Base-by-base conservation (phyloP, 305 asterid genomes). In the Rubia tinctorum region DNA sequence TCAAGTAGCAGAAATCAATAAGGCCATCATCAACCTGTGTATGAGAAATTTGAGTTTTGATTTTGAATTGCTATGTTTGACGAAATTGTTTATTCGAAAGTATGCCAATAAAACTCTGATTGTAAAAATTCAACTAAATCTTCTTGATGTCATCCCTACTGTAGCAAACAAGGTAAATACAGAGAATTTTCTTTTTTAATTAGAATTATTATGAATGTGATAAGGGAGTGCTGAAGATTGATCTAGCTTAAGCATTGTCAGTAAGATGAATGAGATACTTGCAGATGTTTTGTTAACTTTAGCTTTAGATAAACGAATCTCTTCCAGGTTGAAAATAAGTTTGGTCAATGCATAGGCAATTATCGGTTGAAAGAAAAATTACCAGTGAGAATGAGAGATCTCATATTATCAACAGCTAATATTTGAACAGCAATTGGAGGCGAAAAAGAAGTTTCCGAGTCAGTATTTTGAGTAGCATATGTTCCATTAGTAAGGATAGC, bases 401-500 rank as follows among this genome's bases (percentile, higher is more conserved):
- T 87, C 87, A 93, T 83, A 80, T 89, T 89, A 78, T 88, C 95
- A 42, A 86, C 60, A 20, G 90, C 66, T 82, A 78, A 78, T 27
- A 76, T 95, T 97, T 69, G 96, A 69, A 89, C 89, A 25, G 90
- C 90, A 75, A 89, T 82, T 39, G 98, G 96, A 72, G 91, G 81
- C 44, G 92, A 83, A 78, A 92, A 85, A 68, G 80, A 82, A 77
- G 84, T 85, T 78, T 85, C 87, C 25, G 89, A 83, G 62, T 86
- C 89, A 64, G 98, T 97, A 86, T 96, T 93, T 82, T 91, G 98
- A 65, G 98, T 93, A 64, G 98, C 98, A 77, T 94, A 94, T 68
- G 99, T 94, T 49, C 99, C 99, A 80, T 94, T 98, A 81, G 99
- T 96, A 82, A 94, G 97, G 80, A 94, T 84, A 60, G 92, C 96